phyloP scores from a whole-genome alignment of 768 basidiomycete genomes.

The Lactifluus hygrophoroides region DNA sequence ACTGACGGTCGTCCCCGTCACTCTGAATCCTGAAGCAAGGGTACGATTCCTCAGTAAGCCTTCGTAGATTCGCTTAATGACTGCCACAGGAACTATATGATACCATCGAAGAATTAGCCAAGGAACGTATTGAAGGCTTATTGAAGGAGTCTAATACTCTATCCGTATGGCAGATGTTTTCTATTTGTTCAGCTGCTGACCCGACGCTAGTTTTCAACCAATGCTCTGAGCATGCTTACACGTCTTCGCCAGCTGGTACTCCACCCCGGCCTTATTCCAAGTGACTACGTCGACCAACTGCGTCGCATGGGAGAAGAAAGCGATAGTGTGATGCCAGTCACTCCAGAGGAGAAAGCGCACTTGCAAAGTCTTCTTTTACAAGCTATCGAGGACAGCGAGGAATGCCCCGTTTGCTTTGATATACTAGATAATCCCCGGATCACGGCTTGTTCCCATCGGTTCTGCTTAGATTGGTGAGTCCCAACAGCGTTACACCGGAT shows the following conservation, averaged over 20 bases:
- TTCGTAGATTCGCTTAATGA: neutral
- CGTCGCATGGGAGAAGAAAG: constrained; percentile 28
- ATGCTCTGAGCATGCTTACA: constrained; percentile 75
- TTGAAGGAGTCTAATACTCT: constrained; percentile 35
- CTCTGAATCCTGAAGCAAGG: constrained; percentile 53
- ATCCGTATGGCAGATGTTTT: constrained; percentile 21
- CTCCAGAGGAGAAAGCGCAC: constrained; percentile 43
- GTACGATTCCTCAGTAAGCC: constrained; percentile 28
- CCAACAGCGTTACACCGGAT: neutral
- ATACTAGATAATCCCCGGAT: constrained; percentile 58
- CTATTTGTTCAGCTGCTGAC: constrained; percentile 2
- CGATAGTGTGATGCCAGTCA: constrained; percentile 33
- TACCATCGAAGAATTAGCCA: constrained; percentile 53
- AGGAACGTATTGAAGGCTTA: constrained; percentile 50
- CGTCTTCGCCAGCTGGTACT: constrained; percentile 77
- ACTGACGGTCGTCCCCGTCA: constrained; percentile 64
- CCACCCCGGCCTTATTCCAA: constrained; percentile 68
- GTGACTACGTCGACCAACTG: constrained; percentile 61
- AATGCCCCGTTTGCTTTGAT: constrained; percentile 71
- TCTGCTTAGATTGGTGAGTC: constrained; percentile 60
- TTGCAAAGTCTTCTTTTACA: constrained; percentile 53
- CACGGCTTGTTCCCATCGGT: constrained; percentile 63
- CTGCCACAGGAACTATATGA: constrained; percentile 52
- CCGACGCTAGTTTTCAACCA: constrained; percentile 46
- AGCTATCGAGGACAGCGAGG: constrained; percentile 72